phyloP scores from a whole-genome alignment of 805 yeast genomes.

The Candida xyloterini region DNA sequence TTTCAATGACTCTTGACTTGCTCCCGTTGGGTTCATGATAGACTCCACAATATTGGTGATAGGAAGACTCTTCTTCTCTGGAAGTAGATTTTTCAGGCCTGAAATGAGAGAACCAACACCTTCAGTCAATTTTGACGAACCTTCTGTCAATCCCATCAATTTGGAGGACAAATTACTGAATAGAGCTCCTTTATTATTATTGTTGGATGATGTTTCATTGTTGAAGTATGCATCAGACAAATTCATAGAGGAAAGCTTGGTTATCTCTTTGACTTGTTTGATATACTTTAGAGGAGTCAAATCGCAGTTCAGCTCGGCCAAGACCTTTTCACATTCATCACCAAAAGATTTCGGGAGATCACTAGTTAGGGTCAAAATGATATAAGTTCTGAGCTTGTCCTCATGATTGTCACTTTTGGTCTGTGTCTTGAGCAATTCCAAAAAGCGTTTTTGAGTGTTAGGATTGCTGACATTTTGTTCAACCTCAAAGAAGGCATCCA shows the following conservation, averaged over 20 bases:
- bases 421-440: constrained; percentile 51
- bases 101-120: constrained; percentile 88
- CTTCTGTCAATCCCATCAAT: constrained; percentile 77
- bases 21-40: constrained; percentile 75
- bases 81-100: constrained; percentile 81
- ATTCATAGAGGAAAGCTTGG: constrained; percentile 46
- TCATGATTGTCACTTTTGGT: constrained; percentile 53
- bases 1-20: constrained; percentile 59
- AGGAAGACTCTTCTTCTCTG: constrained; percentile 85
- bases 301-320: constrained; percentile 56
- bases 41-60: constrained; percentile 89
- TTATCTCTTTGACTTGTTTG: constrained; percentile 74
- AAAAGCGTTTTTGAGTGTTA: constrained; percentile 54
- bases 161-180: constrained; percentile 73
- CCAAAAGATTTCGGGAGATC: constrained; percentile 47
- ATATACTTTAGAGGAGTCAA: constrained; percentile 67
- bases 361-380: constrained; percentile 66
- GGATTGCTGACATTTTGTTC: constrained; percentile 78
- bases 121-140: constrained; percentile 63
- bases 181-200: constrained; percentile 42
- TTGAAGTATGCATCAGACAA: constrained; percentile 33
- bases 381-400: constrained; percentile 86
- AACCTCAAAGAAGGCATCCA: constrained; percentile 90
- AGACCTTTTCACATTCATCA: constrained; percentile 59
- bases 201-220: constrained; percentile 30